phyloP scores from a whole-genome alignment of 2,329 filamentous ascomycete species.

The Malbranchea zuffiana region DNA sequence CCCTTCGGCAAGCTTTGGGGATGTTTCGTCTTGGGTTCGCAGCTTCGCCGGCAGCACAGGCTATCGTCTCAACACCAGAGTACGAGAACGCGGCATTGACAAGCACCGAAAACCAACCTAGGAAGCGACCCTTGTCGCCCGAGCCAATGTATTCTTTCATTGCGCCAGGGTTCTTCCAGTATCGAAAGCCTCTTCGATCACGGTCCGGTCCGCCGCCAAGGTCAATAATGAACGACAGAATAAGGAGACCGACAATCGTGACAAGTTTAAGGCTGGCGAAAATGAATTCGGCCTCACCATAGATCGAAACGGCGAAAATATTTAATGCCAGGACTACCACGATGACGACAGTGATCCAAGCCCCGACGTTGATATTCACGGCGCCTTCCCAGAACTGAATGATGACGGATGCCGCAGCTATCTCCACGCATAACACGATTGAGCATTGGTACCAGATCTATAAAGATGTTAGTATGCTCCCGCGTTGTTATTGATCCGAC shows the following conservation, averaged over 20 bases:
- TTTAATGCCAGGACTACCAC: slow-evolving; percentile 51
- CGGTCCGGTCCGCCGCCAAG: slow-evolving; percentile 51
- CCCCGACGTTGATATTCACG: slow-evolving; percentile 25
- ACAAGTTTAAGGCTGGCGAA: slow-evolving; percentile 44
- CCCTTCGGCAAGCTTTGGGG: slow-evolving; percentile 44
- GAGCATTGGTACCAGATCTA: slow-evolving; percentile 26
- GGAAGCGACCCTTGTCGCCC: slow-evolving; percentile 50
- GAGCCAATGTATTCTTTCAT: slow-evolving; percentile 55
- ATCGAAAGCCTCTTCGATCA: slow-evolving; percentile 52
- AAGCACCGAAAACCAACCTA: slow-evolving; percentile 47
- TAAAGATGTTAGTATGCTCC: slow-evolving; percentile 4
- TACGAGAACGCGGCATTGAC: slow-evolving; percentile 30
- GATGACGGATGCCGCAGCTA: slow-evolving; percentile 51
- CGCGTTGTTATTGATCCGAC: slow-evolving; percentile 54
- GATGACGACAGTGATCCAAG: slow-evolving; percentile 44
- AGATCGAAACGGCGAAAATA: slow-evolving; percentile 43
- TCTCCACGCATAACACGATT: slow-evolving; percentile 41
- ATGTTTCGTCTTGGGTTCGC: slow-evolving; percentile 43
- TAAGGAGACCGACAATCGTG: slow-evolving; percentile 37
- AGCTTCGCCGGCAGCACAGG: slow-evolving; percentile 47
- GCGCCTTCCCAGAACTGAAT: slow-evolving; percentile 49
- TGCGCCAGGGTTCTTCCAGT: slow-evolving; percentile 58
- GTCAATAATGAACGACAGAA: slow-evolving; percentile 47
- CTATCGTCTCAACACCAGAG: slow-evolving; percentile 39
- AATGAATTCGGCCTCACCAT: slow-evolving; percentile 43